phyloP scores from a whole-genome alignment of 2,329 filamentous ascomycete genomes.

The Pyrenophora graminea region DNA sequence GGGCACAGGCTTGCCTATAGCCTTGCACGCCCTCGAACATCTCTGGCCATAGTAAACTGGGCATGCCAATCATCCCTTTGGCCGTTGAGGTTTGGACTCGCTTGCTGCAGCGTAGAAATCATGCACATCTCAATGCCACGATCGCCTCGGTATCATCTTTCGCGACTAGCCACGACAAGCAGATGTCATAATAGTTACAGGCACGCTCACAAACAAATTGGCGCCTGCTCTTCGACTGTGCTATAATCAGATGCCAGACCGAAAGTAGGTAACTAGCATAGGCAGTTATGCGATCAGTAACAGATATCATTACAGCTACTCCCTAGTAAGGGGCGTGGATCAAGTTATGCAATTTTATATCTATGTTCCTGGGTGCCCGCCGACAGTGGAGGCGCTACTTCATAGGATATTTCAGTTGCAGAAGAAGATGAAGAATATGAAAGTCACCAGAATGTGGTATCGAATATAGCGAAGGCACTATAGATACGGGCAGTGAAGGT shows the following conservation, averaged over 20 bases:
- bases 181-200: too few relatives aligned
- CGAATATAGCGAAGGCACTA: constrained; percentile 36
- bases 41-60: too few relatives aligned
- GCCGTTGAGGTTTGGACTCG: too few relatives aligned
- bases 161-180: too few relatives aligned
- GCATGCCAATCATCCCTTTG: too few relatives aligned
- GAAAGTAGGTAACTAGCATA: constrained; percentile 85
- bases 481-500: too few relatives aligned
- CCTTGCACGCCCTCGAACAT: too few relatives aligned
- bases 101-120: too few relatives aligned
- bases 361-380: constrained; percentile 75
- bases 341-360: constrained; percentile 79
- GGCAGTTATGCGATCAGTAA: constrained; percentile 83
- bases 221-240: constrained; percentile 67
- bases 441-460: constrained; percentile 63
- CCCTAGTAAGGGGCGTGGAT: constrained; percentile 76
- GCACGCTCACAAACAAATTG: too few relatives aligned
- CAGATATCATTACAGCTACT: constrained; percentile 84
- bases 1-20: too few relatives aligned
- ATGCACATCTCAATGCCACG: too few relatives aligned
- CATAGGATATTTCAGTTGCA: constrained; percentile 75
- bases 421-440: constrained; percentile 71
- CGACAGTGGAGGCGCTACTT: constrained; percentile 60
- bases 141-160: too few relatives aligned
- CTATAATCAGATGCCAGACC: constrained; percentile 95